Percentiles rank a stretch among this genome's conserved stretches.
phyloP scores from a whole-genome alignment of 495 filamentous ascomycete species.

The Letharia lupina region DNA sequence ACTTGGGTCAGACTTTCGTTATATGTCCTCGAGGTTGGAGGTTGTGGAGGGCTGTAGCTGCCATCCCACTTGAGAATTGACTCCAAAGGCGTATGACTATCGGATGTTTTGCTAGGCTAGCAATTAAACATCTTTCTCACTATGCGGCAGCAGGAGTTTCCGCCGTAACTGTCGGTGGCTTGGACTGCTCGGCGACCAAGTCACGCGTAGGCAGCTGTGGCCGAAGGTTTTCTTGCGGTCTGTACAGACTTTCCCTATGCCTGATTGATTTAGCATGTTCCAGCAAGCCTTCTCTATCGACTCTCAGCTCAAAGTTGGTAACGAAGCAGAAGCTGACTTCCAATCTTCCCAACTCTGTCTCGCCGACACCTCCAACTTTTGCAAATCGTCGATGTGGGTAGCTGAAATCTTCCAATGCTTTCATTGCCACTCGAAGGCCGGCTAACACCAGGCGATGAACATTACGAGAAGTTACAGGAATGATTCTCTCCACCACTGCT shows the following conservation, averaged over 20 bases:
- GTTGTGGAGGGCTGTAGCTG: neutral
- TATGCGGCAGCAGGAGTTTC: conserved; percentile 11
- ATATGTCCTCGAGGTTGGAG: neutral
- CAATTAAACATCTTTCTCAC: neutral
- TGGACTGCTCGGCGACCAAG: conserved; percentile 9
- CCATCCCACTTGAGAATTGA: neutral
- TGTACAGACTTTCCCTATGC: conserved; percentile 8
- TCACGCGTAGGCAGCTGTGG: conserved; percentile 18
- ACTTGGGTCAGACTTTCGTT: neutral
- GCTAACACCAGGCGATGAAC: conserved; percentile 82
- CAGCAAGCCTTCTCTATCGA: conserved; percentile 54
- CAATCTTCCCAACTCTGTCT: conserved; percentile 65
- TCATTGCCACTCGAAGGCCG: conserved; percentile 78
- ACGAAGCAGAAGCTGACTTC: conserved; percentile 90
- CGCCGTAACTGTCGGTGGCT: neutral
- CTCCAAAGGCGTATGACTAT: neutral
- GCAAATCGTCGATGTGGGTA: conserved; percentile 79
- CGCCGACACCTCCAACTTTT: conserved; percentile 81
- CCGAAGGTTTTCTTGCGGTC: conserved; percentile 15
- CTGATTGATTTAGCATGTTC: conserved; percentile 30
- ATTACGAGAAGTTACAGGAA: conserved; percentile 71
- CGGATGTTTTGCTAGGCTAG: neutral
- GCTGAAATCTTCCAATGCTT: conserved; percentile 81
- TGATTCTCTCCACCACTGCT: conserved; percentile 60
- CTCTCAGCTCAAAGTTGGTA: conserved; percentile 70